Evolutionary conservation across 2,329 filamentous ascomycete genomes (phyloP), one percentile per base, ranked within the genome.

Genomic region (Pezicula rhizophila): DNA sequence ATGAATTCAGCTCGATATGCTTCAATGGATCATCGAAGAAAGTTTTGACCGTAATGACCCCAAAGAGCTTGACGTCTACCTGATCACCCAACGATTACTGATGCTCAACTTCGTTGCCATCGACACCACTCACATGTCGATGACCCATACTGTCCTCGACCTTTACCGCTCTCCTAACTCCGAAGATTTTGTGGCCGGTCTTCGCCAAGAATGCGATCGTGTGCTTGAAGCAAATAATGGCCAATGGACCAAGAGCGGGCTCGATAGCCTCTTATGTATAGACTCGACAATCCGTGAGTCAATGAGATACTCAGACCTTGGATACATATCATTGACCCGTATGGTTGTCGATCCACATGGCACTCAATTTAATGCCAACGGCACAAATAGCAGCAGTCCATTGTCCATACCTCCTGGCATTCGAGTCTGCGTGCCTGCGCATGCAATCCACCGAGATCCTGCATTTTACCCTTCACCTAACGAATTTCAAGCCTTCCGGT

Each of bases 251-350:
- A 68, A 67, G 49, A 48, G 55, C 33, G 60, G 51, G 5, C 46
- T 68, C 10, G 52, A 54, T n/a, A 53, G 59, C n/a, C 60, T 64
- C 53, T 44, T 54, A 31, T 62, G 62, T 28, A 45, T 63, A 2
- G 65, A 68, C 44, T 61, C 57, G 4, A 57, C 54, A 14, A 47
- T 68, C 31, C 59, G 59, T 17, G 66, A 69, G 47, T 61, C 57
- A 5, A 56, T 64, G 31, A 57, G 66, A 1, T 34, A 63, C 35
- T 60, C 57, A 33, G 47, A 45, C 2, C 50, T 60, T 34, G 44
- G 31, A 23, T 45, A 42, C 15, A 51, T 53, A 2, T 39, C 38
- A 6, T 25, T 58, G 14, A 46, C 51, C 37, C 55, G 55, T n/a
- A 58, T 54, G 45, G 59, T 62, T 2, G 31, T 60, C 4, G 38